Evolutionary conservation across 495 filamentous ascomycete genomes (phyloP), one percentile per base, ranked within the genome.

Genomic region (Podospora pseudoanserina): DNA sequence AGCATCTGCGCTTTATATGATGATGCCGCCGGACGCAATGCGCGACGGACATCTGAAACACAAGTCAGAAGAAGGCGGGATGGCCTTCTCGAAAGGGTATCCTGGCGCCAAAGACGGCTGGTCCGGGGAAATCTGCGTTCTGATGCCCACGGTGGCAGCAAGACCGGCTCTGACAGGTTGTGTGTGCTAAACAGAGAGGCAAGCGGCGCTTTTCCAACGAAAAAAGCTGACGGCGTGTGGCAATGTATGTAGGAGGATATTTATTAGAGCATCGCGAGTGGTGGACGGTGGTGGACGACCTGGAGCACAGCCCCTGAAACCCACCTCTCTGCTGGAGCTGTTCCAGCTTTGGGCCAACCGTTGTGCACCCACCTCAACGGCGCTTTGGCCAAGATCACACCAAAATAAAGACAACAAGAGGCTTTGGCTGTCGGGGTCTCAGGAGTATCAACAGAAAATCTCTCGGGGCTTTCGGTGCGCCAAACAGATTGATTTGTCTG

Each of bases 311-410:
- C 55, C 55, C 55, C 55, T 58, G 55, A 58, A 58, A 26, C 55
- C 55, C 55, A 18, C 55, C 55, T 23, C 23, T 23, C 23, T 58
- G 55, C 55, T 26, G 55, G 55, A 32, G n/a, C 55, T 58, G 55
- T 26, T 58, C 55, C 55, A 58, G 5, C n/a, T 26, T 15, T 58
- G 55, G 55, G 55, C 55, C 55, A 58, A 58, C 55, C 55, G 55
- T 58, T 58, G 55, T 20, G 23, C 55, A 58, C 55, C 55, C n/a
- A 58, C 6, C 39, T 13, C 39, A 11, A 49, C n/a, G 55, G 55
- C 55, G 55, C 55, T 58, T 58, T 58, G 55, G 55, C 55, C 55
- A 58, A 58, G 55, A 26, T 20, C n/a, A 58, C 55, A 58, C n/a
- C 39, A 58, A 58, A 1, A 20, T 58, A 58, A 26, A 58, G 23